Conservation (phyloP, 352 stramenopile genomes). For the Phytopythium ostracodes region DNA sequence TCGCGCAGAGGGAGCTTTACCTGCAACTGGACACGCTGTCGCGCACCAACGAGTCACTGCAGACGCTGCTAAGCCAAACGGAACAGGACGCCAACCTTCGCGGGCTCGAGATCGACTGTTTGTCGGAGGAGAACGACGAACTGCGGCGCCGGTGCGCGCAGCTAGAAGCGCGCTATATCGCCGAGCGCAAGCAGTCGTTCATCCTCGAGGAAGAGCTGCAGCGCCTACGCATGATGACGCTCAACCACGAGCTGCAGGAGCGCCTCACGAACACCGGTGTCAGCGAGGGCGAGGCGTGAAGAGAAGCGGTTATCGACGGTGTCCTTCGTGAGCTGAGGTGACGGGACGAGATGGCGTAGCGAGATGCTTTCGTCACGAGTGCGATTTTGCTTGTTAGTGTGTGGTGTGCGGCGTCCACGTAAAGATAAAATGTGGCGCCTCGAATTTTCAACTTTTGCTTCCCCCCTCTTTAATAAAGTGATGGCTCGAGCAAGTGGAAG, state of each 20-base stretch:
- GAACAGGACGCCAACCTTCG: constrained; percentile 61
- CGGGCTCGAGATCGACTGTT: constrained; percentile 62
- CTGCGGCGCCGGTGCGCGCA: constrained; percentile 54
- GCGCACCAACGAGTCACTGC: constrained; percentile 59
- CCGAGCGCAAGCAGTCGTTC: constrained; percentile 59
- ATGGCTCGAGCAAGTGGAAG: background rate
- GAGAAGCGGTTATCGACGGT: background rate
- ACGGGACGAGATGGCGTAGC: background rate
- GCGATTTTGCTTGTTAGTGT: background rate
- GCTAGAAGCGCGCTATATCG: constrained; percentile 63
- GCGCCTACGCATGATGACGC: constrained; percentile 43
- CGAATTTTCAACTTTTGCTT: background rate
- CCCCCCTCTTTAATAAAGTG: background rate
- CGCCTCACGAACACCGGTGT: constrained; percentile 9
- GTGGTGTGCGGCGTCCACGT: constrained; percentile 1
- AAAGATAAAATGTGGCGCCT: constrained; percentile 4
- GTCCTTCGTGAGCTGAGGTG: background rate
- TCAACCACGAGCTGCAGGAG: constrained; percentile 39
- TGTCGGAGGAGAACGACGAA: constrained; percentile 78
- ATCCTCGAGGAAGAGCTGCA: constrained; percentile 63
- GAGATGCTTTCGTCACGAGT: background rate
- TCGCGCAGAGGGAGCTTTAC: constrained; percentile 53
- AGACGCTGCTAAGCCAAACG: constrained; percentile 50
- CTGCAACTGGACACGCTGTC: constrained; percentile 54
- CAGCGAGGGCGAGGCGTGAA: constrained; percentile 3